Conservation (phyloP, 202 grass and related monocot genomes). For the Hordeum pubiflorum region DNA sequence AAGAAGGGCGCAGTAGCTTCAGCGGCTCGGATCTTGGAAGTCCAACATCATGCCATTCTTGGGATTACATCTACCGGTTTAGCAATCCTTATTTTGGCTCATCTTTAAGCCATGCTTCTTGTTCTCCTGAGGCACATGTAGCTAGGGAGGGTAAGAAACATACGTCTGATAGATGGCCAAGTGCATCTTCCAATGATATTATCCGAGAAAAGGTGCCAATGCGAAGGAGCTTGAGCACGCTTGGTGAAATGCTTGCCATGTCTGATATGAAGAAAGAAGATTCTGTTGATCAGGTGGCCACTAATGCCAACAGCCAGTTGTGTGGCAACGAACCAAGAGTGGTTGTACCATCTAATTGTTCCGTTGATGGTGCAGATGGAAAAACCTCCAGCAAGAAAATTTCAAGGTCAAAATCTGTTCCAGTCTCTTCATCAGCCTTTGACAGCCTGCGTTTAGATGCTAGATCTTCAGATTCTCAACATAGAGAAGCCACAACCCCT, state of each 20-base stretch:
- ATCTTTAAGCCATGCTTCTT: conserved; percentile 61
- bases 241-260: conserved; percentile 96
- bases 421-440: conserved; percentile 69
- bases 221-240: conserved; percentile 80
- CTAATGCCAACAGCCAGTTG: conserved; percentile 2
- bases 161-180: conserved; percentile 73
- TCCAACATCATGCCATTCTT: conserved; percentile 63
- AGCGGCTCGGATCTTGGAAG: conserved; percentile 60
- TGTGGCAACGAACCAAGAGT: conserved; percentile 43
- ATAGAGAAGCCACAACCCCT: conserved; percentile 12
- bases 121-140: conserved; percentile 70
- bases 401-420: conserved; percentile 79
- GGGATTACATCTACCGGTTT: conserved; percentile 62
- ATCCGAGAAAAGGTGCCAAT: conserved; percentile 34
- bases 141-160: conserved; percentile 81
- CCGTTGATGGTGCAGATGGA: conserved; percentile 17
- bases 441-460: conserved; percentile 44
- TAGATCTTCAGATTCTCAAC: conserved; percentile 33
- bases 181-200: conserved; percentile 39
- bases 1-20: conserved; percentile 51
- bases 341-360: conserved; percentile 32
- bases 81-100: conserved; percentile 72
- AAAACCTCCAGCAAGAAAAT: conserved; percentile 49
- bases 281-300: conserved; percentile 13
- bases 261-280: conserved; percentile 70